Base-by-base conservation (phyloP, 352 stramenopile genomes). In the Thalassiosira ordinaria region DNA sequence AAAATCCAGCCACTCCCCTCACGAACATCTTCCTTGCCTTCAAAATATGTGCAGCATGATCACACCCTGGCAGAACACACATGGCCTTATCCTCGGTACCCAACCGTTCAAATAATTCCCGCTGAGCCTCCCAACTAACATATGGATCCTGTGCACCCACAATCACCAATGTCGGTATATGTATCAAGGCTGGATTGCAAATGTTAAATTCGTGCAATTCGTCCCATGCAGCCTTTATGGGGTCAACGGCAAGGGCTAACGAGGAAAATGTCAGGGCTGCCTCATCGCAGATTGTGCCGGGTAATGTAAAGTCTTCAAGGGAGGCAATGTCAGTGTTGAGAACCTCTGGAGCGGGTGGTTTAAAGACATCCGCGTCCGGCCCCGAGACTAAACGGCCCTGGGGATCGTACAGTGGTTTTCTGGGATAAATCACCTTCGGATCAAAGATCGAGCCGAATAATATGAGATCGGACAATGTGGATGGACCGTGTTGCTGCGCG, bases 301-400 rank as follows among this genome's bases (percentile, higher is more conserved):
- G 84, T 9, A 93, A 72, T 11, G 89, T 94, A 74, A 94, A 94
- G 68, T 94, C 89, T 74, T 94, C 89, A 26, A 94, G 72, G 18
- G 85, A 74, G 11, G 60, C 72, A 68, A 89, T 62, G 16, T 82
- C 86, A 0, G 77, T 88, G 60, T 91, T 93, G 13, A 41, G 29
- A 11, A 75, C 57, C 22, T 71, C 37, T 8, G 74, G 74, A 31
- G 74, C 74, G 22, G 60, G 31, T 26, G 63, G 41, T 14, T 64
- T 67, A 33, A 29, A 29, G 0, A 22, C 52, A 26, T 31, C 37
- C 41, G 55, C 57, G 24, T 74, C 55, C 16, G 61, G 73, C 73
- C 16, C 2, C 31, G 41, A 49, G 13, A 57, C 5, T 18, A 57
- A 47, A 22, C 16, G 51, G 22, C 47, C 16, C 39, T 13, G 26